Conservation (phyloP, 1,284 basidiomycete species). For the Somion occarium region DNA sequence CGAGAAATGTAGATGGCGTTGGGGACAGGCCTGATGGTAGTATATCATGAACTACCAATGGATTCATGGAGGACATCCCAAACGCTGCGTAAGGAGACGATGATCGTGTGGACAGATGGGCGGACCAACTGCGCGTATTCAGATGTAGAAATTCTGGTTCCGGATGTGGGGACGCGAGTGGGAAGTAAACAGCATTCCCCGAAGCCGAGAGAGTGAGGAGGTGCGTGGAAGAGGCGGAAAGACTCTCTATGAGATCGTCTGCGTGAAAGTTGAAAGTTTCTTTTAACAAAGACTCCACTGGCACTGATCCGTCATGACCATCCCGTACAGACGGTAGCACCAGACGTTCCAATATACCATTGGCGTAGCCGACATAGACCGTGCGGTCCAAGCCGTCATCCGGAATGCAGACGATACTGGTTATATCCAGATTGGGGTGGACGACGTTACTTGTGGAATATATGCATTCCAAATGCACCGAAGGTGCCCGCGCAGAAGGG, state of each 20-base stretch:
- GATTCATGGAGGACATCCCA: conserved; percentile 54
- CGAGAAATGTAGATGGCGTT: conserved; percentile 44
- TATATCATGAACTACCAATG: conserved; percentile 55
- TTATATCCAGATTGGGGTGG: conserved; percentile 47
- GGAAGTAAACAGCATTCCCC: conserved; percentile 44
- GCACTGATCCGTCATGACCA: conserved; percentile 15
- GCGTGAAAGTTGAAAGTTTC: conserved; percentile 29
- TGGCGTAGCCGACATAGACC: conserved; percentile 56
- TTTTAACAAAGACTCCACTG: conserved; percentile 3
- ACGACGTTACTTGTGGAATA: conserved; percentile 36
- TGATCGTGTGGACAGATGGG: conserved; percentile 45
- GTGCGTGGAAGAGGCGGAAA: conserved; percentile 40
- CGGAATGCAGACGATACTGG: conserved; percentile 40
- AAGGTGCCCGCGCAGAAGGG: conserved; percentile 30
- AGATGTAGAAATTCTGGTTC: conserved; percentile 37
- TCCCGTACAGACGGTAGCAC: conserved; percentile 27
- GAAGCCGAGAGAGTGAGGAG: conserved; percentile 54
- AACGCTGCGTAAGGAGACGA: conserved; percentile 61
- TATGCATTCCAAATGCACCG: conserved; percentile 45
- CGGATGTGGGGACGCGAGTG: conserved; percentile 16
- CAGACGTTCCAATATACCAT: conserved; percentile 52
- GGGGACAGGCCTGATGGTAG: conserved; percentile 38
- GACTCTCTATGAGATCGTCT: conserved; percentile 48
- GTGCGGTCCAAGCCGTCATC: conserved; percentile 45
- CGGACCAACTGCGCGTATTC: conserved; percentile 53